Evolutionary conservation across 148 eudicot genomes (phyloP).

Genomic region (Vaccinium macrocarpon): DNA sequence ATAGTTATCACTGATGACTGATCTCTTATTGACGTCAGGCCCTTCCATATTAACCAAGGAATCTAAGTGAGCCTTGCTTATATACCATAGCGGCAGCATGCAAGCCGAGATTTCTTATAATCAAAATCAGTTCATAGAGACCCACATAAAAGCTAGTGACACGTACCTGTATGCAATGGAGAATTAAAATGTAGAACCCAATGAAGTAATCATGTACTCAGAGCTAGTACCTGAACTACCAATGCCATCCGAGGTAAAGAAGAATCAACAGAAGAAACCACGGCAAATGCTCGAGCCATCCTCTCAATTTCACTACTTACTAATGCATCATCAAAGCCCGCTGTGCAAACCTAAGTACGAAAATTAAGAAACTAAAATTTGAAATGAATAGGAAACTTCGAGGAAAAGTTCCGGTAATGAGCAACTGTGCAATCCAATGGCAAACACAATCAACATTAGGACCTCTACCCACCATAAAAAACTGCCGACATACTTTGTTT

Average conservation of each 20-base stretch:
- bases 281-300: slow-evolving; percentile 54
- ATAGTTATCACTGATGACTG: background rate
- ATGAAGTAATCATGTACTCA: slow-evolving; percentile 5
- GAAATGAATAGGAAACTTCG: slow-evolving; percentile 9
- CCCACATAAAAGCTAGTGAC: background rate
- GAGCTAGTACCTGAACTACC: slow-evolving; percentile 64
- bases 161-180: background rate
- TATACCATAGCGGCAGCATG: background rate
- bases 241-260: slow-evolving; percentile 68
- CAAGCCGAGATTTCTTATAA: background rate
- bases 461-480: background rate
- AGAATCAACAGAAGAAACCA: slow-evolving; percentile 51
- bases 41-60: background rate
- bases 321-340: slow-evolving; percentile 52
- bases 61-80: background rate
- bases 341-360: slow-evolving; percentile 57
- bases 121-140: background rate
- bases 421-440: background rate
- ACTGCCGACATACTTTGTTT: background rate
- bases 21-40: background rate
- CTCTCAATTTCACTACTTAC: slow-evolving; percentile 55
- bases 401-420: background rate
- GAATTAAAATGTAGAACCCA: background rate
- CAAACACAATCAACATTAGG: background rate
- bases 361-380: slow-evolving; percentile 2